Evolutionary conservation across 169 alveolate species (phyloP).

Genomic region (Sarcocystis neurona): DNA sequence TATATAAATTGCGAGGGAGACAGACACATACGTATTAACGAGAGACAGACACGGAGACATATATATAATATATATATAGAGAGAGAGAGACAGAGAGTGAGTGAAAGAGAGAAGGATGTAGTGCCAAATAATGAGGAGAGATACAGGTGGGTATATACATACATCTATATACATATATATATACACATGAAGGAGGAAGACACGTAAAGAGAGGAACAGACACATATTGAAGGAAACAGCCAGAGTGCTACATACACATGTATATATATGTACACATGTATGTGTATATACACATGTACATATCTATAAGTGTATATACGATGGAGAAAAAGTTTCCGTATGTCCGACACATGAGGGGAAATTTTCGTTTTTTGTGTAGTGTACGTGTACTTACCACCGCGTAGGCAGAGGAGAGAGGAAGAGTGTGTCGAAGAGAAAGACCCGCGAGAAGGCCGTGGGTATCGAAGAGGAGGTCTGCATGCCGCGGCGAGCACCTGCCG

Average conservation of each 20-base stretch:
- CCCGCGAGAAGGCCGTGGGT: constrained; percentile 27
- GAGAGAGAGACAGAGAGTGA: too few species aligned
- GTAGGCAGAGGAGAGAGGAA: constrained; percentile 26
- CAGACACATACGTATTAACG: background rate
- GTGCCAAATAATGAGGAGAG: background rate
- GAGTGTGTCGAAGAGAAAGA: background rate
- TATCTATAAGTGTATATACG: background rate
- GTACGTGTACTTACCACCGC: constrained; percentile 7
- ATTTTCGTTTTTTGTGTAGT: background rate
- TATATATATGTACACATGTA: too few species aligned
- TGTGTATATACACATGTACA: background rate
- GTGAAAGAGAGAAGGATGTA: too few species aligned
- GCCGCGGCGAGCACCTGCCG: constrained; percentile 74
- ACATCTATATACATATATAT: too few species aligned
- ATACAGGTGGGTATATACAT: background rate
- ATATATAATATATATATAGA: too few species aligned
- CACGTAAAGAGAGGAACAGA: background rate
- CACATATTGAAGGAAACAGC: background rate
- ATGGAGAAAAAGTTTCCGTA: background rate
- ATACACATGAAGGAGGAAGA: background rate
- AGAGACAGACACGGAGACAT: too few species aligned
- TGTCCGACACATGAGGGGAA: background rate
- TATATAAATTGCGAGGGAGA: background rate
- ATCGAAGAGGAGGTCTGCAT: constrained; percentile 67
- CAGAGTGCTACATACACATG: background rate